Conservation (phyloP, 2,329 filamentous ascomycete genomes). For the Mollisiaceae sp. region DNA sequence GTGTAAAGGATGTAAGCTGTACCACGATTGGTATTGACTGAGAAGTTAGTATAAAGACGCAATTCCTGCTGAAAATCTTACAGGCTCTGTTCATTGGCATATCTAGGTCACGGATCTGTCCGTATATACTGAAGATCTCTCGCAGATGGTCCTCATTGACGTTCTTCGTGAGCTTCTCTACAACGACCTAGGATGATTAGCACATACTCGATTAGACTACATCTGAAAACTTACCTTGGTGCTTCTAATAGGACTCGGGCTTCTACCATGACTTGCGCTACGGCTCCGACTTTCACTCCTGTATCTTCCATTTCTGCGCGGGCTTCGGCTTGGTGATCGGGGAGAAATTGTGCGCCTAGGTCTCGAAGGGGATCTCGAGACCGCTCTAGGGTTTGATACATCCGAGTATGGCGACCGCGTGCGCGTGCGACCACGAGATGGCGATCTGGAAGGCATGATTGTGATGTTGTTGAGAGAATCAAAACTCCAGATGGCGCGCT, state of each 20-base stretch:
- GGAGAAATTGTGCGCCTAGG: slow-evolving; percentile 41
- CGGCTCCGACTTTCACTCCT: slow-evolving; percentile 40
- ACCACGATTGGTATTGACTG: slow-evolving; percentile 87
- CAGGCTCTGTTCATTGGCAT: slow-evolving; percentile 88
- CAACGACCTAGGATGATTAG: slow-evolving; percentile 72
- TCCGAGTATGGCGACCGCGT: slow-evolving; percentile 41
- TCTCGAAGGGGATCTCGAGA: slow-evolving; percentile 36
- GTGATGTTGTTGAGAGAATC: not conserved
- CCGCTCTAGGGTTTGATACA: slow-evolving; percentile 29
- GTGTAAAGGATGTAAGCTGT: slow-evolving; percentile 91
- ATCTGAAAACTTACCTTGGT: slow-evolving; percentile 53
- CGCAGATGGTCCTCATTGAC: slow-evolving; percentile 85
- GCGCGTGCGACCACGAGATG: slow-evolving; percentile 35
- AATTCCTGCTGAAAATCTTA: slow-evolving; percentile 51
- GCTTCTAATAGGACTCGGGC: slow-evolving; percentile 49
- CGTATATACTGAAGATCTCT: slow-evolving; percentile 92
- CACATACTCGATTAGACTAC: slow-evolving; percentile 14
- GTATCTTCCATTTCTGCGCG: slow-evolving; percentile 39
- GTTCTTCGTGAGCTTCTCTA: slow-evolving; percentile 95
- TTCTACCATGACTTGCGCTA: slow-evolving; percentile 41
- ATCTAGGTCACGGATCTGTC: slow-evolving; percentile 83
- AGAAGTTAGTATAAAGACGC: slow-evolving; percentile 31
- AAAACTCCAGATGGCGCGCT: not conserved
- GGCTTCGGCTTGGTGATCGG: slow-evolving; percentile 36
- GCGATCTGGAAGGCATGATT: slow-evolving; percentile 37